A percentile compares a stretch with the other conserved stretches of the same genome.
These are phyloP conservation scores for Fragaria nilgerrensis DNA, from an alignment of 306 rosid genomes.

Conservation along the genomic window DNA sequence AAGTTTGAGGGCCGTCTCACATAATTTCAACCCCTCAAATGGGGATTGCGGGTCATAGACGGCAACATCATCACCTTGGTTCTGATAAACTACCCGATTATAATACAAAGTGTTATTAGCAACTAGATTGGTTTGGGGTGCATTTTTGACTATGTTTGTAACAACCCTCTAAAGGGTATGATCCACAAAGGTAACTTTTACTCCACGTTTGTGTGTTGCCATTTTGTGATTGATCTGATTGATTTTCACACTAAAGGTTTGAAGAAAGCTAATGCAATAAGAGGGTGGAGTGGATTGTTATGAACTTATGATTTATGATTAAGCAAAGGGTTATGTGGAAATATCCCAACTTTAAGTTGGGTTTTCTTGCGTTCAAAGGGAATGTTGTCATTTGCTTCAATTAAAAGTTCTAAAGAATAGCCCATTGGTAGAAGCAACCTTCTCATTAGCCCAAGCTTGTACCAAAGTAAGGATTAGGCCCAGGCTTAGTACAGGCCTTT, in stretches of 20 bases:
- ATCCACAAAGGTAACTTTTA: slow-evolving; percentile 2
- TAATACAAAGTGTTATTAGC: background rate
- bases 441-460: background rate
- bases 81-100: background rate
- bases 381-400: slow-evolving; percentile 13
- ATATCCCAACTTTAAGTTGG: background rate
- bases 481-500: background rate
- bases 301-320: slow-evolving; percentile 8
- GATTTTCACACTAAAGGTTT: background rate
- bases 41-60: slow-evolving; percentile 40
- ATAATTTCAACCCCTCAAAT: slow-evolving; percentile 7
- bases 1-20: background rate
- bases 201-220: background rate
- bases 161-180: background rate
- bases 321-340: background rate
- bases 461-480: background rate
- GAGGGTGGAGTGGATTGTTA: background rate
- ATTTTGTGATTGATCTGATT: background rate
- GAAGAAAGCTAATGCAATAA: background rate
- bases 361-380: slow-evolving; percentile 47
- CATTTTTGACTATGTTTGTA: background rate
- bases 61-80: slow-evolving; percentile 35
- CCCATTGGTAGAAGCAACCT: background rate
- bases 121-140: background rate
- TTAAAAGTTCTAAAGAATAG: background rate